A percentile compares a stretch with the other conserved stretches of the same genome.
Conservation (phyloP, 2,329 filamentous ascomycete species). For the Cytospora mali region DNA sequence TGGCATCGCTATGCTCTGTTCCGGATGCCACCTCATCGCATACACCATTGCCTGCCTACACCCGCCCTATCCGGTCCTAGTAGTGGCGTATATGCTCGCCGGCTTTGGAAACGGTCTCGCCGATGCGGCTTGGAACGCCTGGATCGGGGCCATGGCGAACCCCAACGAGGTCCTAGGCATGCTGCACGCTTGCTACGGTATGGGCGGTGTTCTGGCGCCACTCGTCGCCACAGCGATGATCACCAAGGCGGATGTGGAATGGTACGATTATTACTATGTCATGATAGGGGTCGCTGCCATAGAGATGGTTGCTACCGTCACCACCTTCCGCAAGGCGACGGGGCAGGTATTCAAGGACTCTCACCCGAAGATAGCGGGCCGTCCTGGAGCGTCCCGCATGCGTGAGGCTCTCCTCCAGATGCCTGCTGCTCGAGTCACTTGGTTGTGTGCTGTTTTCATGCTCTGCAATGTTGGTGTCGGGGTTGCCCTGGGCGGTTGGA, state of each 20-base stretch:
- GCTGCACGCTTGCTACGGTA: constrained; percentile 68
- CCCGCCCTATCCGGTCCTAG: constrained; percentile 68
- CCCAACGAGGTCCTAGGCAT: constrained; percentile 72
- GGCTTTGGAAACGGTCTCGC: constrained; percentile 72
- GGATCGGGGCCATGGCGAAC: constrained; percentile 66
- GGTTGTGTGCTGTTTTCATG: constrained; percentile 73
- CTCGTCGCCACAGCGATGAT: constrained; percentile 72
- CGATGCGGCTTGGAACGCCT: constrained; percentile 55
- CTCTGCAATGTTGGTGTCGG: constrained; percentile 78
- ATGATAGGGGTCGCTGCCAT: constrained; percentile 63
- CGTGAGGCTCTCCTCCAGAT: constrained; percentile 45
- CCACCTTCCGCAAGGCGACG: constrained; percentile 62
- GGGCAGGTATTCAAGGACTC: constrained; percentile 54
- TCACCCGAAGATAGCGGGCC: constrained; percentile 33
- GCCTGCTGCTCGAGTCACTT: constrained; percentile 58
- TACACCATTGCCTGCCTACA: constrained; percentile 66
- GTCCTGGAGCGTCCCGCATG: constrained; percentile 35
- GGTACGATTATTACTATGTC: constrained; percentile 76
- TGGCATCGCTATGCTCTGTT: constrained; percentile 65
- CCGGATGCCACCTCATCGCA: constrained; percentile 62
- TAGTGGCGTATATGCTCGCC: constrained; percentile 66
- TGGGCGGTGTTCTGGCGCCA: constrained; percentile 70
- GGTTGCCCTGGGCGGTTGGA: constrained; percentile 78
- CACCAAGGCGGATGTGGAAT: constrained; percentile 59
- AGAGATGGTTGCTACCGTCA: constrained; percentile 52